These are phyloP conservation scores for Aspergillus terreus DNA, from an alignment of 2,329 filamentous ascomycete genomes.

Conservation along the genomic window DNA sequence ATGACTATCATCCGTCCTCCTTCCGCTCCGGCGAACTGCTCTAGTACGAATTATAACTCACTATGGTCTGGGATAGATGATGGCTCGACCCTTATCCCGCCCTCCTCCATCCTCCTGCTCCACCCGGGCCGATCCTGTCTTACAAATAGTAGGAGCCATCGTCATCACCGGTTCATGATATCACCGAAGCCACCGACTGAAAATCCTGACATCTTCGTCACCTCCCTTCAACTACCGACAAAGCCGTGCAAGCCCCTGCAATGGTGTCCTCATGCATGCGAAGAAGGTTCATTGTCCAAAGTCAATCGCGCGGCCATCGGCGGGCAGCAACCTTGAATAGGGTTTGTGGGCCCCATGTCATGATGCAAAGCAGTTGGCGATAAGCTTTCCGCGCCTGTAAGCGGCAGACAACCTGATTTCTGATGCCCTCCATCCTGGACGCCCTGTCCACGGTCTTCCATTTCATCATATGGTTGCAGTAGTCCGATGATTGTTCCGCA, in stretches of 20 bases:
- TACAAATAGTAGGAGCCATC: not conserved
- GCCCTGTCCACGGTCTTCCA: constrained; percentile 1
- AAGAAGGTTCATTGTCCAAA: constrained; percentile 3
- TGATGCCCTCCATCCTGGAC: not conserved
- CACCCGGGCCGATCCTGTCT: not conserved
- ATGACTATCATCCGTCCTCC: not conserved
- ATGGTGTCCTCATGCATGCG: not conserved
- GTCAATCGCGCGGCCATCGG: constrained; percentile 1
- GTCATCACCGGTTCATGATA: not conserved
- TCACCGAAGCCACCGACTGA: not conserved
- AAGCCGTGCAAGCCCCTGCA: not conserved
- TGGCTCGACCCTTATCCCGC: not conserved
- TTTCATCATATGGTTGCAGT: constrained; percentile 21
- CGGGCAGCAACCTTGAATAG: constrained; percentile 3
- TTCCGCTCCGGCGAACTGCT: not conserved
- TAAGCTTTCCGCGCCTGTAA: constrained; percentile 5
- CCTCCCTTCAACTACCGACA: not conserved
- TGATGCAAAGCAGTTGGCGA: constrained; percentile 16
- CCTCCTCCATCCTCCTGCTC: not conserved
- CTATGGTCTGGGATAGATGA: not conserved
- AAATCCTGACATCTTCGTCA: constrained; percentile 4
- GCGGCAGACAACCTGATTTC: not conserved
- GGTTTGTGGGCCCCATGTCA: constrained; percentile 6
- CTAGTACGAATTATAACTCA: not conserved
- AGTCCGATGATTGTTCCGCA: not conserved